These are phyloP conservation scores for Cryphonectria japonica DNA, from an alignment of 2,329 filamentous ascomycete species.

Conservation along the genomic window DNA sequence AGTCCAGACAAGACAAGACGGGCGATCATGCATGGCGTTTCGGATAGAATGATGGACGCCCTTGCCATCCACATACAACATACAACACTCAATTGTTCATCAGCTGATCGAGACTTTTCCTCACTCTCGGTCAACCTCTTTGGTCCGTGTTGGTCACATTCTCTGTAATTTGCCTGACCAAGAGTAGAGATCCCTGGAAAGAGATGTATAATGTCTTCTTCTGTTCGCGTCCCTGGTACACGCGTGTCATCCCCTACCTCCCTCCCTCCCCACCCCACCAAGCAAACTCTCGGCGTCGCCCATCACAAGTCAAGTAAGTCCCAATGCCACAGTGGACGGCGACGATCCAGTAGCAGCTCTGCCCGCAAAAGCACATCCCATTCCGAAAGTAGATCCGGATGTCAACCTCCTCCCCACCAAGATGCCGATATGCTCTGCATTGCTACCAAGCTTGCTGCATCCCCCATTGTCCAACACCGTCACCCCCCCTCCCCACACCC, in stretches of 20 bases:
- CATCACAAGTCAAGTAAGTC: background rate
- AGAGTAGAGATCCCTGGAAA: background rate
- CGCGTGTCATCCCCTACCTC: too few species aligned
- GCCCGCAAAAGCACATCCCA: background rate
- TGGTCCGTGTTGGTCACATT: background rate
- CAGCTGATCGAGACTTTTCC: background rate
- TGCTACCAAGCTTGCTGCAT: background rate
- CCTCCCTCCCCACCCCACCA: too few species aligned
- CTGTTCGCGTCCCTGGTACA: background rate
- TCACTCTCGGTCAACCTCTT: background rate
- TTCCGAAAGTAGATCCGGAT: background rate
- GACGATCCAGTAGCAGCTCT: background rate
- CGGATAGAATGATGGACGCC: background rate
- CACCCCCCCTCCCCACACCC: too few species aligned
- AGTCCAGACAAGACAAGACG: slow-evolving; percentile 7
- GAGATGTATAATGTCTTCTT: background rate
- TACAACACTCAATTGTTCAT: background rate
- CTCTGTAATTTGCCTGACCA: background rate
- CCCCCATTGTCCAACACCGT: too few species aligned
- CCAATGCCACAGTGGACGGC: background rate
- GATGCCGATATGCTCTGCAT: background rate
- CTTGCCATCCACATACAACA: background rate
- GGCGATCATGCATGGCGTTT: background rate
- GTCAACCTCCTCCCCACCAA: background rate
- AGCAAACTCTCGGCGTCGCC: background rate